A percentile compares a stretch with the other conserved stretches of the same genome.
Conservation (phyloP, 441 rosid species). For the Brassica balearica region DNA sequence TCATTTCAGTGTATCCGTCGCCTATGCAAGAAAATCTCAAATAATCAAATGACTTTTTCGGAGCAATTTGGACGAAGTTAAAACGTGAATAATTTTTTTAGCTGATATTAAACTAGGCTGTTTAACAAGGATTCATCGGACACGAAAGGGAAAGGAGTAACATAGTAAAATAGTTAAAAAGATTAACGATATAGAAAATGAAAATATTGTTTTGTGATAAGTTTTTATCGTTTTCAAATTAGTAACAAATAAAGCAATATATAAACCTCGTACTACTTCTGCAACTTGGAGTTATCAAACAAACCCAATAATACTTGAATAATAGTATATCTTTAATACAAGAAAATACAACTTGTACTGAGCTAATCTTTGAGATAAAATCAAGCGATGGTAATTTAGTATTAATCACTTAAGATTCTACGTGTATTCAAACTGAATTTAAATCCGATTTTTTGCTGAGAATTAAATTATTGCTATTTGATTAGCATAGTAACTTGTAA, state of each 20-base stretch:
- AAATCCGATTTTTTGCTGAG: too few species aligned
- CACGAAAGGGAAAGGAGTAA: background rate
- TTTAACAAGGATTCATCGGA: background rate
- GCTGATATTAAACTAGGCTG: background rate
- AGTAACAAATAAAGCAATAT: background rate
- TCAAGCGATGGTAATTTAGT: too few species aligned
- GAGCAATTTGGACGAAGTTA: background rate
- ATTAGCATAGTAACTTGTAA: too few species aligned
- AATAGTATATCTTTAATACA: background rate
- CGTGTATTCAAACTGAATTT: too few species aligned
- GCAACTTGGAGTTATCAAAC: constrained; percentile 5
- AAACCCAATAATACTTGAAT: background rate
- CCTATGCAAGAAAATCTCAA: background rate
- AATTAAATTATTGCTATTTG: too few species aligned
- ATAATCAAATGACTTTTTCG: background rate
- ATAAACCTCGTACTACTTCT: background rate
- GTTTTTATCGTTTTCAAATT: background rate
- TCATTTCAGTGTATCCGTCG: background rate
- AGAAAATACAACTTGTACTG: background rate
- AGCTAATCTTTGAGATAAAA: background rate
- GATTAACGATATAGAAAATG: background rate
- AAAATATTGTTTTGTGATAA: background rate
- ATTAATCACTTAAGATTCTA: too few species aligned
- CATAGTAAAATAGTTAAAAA: background rate
- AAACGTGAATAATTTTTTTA: background rate